A percentile compares a stretch with the other conserved stretches of the same genome.
phyloP scores from a whole-genome alignment of 208 protist species.

The Crithidia acanthocephali region DNA sequence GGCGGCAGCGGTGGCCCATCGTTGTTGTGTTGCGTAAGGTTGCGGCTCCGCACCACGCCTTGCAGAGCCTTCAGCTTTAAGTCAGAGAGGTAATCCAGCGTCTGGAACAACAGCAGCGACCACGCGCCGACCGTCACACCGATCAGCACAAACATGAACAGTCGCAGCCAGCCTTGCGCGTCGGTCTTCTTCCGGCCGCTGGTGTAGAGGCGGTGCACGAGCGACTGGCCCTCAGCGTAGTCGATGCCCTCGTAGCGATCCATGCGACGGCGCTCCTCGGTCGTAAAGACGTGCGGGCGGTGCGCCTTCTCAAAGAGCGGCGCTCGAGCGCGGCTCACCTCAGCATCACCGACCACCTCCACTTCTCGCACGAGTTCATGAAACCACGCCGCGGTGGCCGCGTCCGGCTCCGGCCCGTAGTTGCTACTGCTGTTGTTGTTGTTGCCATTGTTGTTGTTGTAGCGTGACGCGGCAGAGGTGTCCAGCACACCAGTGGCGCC shows the following conservation, averaged over 20 bases:
- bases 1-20: background rate
- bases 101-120: constrained; percentile 75
- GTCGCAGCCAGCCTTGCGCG: constrained; percentile 56
- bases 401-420: constrained; percentile 19
- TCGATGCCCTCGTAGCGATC: constrained; percentile 84
- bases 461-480: background rate
- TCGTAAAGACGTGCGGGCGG: constrained; percentile 60
- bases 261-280: constrained; percentile 71
- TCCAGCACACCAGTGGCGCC: background rate
- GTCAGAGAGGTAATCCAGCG: constrained; percentile 60
- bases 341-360: constrained; percentile 55
- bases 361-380: constrained; percentile 43
- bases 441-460: background rate
- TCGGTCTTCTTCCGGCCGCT: constrained; percentile 19
- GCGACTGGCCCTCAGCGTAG: constrained; percentile 64
- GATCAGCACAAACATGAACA: constrained; percentile 64
- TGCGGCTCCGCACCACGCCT: constrained; percentile 32
- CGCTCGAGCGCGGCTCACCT: constrained; percentile 42
- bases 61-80: constrained; percentile 49
- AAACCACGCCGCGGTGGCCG: constrained; percentile 57
- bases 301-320: constrained; percentile 57
- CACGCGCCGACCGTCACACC: constrained; percentile 65
- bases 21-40: constrained; percentile 11
- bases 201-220: constrained; percentile 48
- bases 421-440: background rate